Percentiles rank a stretch among this genome's conserved stretches.
These are phyloP conservation scores for Aspergillus cristatus DNA, from an alignment of 495 filamentous ascomycete species.

Conservation along the genomic window DNA sequence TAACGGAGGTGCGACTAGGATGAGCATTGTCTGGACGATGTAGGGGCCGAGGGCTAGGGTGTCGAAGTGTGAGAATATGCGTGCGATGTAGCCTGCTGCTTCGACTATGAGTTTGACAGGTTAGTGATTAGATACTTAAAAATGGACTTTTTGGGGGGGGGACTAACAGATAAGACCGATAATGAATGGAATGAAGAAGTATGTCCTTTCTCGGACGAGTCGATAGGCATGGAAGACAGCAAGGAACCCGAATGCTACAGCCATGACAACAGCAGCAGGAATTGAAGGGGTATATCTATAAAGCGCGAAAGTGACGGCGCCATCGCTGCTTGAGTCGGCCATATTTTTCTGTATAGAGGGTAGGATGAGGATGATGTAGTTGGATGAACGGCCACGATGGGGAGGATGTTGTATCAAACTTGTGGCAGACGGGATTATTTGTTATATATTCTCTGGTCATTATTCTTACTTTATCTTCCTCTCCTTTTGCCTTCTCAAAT, in stretches of 20 bases:
- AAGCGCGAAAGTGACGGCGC: conserved; percentile 4
- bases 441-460: too few species aligned
- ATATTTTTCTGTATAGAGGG: too few species aligned
- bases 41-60: conserved; percentile 16
- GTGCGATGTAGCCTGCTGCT: conserved; percentile 14
- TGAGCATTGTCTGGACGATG: conserved; percentile 25
- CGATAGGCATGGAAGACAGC: conserved; percentile 28
- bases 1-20: conserved; percentile 28
- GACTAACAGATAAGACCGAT: conserved; percentile 19
- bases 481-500: too few species aligned
- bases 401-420: too few species aligned
- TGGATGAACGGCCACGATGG: too few species aligned
- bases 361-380: too few species aligned
- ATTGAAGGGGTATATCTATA: conserved; percentile 34
- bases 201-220: conserved; percentile 6
- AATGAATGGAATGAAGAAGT: conserved; percentile 15
- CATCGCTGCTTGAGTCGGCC: not conserved
- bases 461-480: too few species aligned
- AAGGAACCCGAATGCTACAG: conserved; percentile 36
- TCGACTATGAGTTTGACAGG: conserved; percentile 11
- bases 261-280: conserved; percentile 38
- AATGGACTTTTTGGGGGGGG: not conserved
- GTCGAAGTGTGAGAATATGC: conserved; percentile 14
- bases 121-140: too few species aligned
- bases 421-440: too few species aligned